Percentiles rank a stretch among this genome's conserved stretches.
These are phyloP conservation scores for Cladobotryum mycophilum DNA, from an alignment of 2,329 filamentous ascomycete genomes.

Conservation along the genomic window DNA sequence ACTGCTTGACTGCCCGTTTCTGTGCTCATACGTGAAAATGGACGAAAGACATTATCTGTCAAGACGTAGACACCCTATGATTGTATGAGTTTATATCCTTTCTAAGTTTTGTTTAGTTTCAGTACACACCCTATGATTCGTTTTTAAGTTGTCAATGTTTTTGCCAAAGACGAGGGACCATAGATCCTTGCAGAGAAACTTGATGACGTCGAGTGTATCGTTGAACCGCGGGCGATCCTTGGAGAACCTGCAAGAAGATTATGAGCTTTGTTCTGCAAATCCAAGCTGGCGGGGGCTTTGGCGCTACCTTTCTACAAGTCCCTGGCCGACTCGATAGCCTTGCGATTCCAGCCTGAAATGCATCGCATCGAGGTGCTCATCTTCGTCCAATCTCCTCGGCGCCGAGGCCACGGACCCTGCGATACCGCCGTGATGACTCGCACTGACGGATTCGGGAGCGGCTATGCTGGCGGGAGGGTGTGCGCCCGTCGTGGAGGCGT, in stretches of 20 bases:
- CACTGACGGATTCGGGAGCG: slow-evolving; percentile 1
- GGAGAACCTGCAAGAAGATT: slow-evolving; percentile 56
- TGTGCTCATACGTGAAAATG: slow-evolving; percentile 83
- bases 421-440: not conserved
- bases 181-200: slow-evolving; percentile 97
- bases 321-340: slow-evolving; percentile 88
- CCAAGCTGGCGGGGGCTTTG: too few species aligned
- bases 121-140: slow-evolving; percentile 72
- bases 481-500: slow-evolving; percentile 13
- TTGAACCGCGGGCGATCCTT: slow-evolving; percentile 80
- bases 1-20: slow-evolving; percentile 69
- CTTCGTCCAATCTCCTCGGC: slow-evolving; percentile 50
- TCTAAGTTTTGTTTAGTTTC: too few species aligned
- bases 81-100: too few species aligned
- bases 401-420: slow-evolving; percentile 10
- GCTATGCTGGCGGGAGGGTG: slow-evolving; percentile 15
- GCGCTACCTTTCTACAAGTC: slow-evolving; percentile 77
- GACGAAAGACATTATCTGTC: slow-evolving; percentile 86
- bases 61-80: slow-evolving; percentile 84
- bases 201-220: slow-evolving; percentile 91
- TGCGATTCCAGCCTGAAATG: slow-evolving; percentile 77
- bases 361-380: slow-evolving; percentile 77
- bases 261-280: too few species aligned
- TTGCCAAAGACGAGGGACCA: slow-evolving; percentile 94
- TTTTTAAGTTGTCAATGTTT: slow-evolving; percentile 98